phyloP scores from a whole-genome alignment of 176 grass and related monocot genomes.

The Paspalum vaginatum region DNA sequence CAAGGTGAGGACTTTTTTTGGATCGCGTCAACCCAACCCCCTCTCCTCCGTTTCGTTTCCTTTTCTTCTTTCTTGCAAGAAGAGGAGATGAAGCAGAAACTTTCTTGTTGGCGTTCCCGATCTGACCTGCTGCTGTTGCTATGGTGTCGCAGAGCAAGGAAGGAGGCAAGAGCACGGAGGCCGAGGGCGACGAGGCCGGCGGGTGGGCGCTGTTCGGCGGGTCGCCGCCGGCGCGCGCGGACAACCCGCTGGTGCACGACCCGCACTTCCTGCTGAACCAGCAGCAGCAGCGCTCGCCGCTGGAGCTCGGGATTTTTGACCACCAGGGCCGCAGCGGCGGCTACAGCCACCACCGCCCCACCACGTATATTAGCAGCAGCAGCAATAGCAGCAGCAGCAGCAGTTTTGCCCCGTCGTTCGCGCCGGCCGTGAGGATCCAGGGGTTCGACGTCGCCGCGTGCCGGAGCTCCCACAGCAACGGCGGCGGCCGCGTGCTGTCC shows the following conservation, averaged over 20 bases:
- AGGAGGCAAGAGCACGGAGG: background rate
- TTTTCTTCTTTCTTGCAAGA: too few species aligned
- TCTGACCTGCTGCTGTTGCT: background rate
- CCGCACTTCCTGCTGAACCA: slow-evolving; percentile 68
- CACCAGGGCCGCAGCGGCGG: slow-evolving; percentile 29
- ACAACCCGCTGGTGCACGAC: slow-evolving; percentile 73
- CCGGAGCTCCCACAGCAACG: slow-evolving; percentile 50
- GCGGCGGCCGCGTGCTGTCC: slow-evolving; percentile 51
- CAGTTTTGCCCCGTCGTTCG: slow-evolving; percentile 63
- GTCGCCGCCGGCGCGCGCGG: slow-evolving; percentile 69
- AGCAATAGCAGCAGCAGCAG: slow-evolving; percentile 7
- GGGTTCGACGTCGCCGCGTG: slow-evolving; percentile 67
- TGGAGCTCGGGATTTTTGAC: slow-evolving; percentile 56
- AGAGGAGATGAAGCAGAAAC: too few species aligned
- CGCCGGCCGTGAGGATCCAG: slow-evolving; percentile 69
- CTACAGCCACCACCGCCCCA: slow-evolving; percentile 6
- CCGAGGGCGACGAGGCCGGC: background rate
- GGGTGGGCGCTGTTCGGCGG: slow-evolving; percentile 51
- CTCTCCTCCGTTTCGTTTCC: too few species aligned
- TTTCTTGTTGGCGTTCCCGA: background rate
- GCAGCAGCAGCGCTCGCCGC: slow-evolving; percentile 6
- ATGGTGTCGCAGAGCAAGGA: slow-evolving; percentile 16
- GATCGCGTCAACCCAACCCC: too few species aligned
- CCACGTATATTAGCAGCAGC: background rate
- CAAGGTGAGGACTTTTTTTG: slow-evolving; percentile 18